Base-by-base conservation (phyloP, 345 rosid genomes). In the Eucalyptus shirleyi region DNA sequence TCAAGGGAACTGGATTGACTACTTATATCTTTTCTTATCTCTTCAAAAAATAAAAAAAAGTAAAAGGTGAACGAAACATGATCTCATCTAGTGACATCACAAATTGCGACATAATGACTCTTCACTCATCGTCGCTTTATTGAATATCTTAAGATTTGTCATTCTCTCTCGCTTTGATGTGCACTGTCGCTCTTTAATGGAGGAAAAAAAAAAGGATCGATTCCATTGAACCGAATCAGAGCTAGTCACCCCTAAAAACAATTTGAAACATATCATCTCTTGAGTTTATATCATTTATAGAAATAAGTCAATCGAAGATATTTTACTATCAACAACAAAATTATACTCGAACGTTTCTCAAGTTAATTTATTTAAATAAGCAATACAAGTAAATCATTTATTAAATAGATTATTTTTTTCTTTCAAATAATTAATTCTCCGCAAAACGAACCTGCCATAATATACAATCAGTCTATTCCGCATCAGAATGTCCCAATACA, bases 301-400 rank as follows among this genome's bases (percentile, higher is more conserved):
- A 67, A 32, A 67, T 67, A 18, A 67, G 3, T n/a, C 21, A 5
- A 16, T n/a, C 2, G 6, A n/a, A n/a, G 40, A 16, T 67, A 67
- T 67, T 18, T 67, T n/a, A 16, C 34, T 8, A 32, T 16, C 40
- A 18, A 4, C 4, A 14, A 67, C 1, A 53, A n/a, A 67, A 67
- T 69, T 32, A 34, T 5, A 69, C 7, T 11, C 4, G 2, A 34
- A 2, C 4, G 3, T 5, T 32, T 34, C 0, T 5, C n/a, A n/a
- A n/a, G 2, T 18, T 69, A 10, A 69, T 69, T 32, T 6, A 18
- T 34, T 9, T 69, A 8, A 1, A 0, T 18, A 9, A 69, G 80
- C 1, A 8, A 37, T 37, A 21, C 5, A 3, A 37, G 45, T 4
- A 6, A 19, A 19, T 6, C 5, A 3, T 6, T 37, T 53, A 8